Evolutionary conservation across 208 protist species (phyloP).

Genomic region (Trypanosoma cruzi): DNA sequence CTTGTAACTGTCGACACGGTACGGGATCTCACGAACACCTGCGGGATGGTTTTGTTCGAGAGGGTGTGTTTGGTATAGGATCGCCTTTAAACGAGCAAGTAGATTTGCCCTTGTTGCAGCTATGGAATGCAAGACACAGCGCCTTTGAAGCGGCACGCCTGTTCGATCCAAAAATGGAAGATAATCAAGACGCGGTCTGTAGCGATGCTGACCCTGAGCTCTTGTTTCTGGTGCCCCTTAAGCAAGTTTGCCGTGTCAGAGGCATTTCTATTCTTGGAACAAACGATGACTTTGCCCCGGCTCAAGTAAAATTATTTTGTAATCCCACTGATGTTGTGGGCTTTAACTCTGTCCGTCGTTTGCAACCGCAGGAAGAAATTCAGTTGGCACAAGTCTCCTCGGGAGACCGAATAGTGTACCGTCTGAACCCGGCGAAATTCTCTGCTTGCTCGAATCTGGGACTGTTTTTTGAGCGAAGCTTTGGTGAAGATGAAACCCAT

Average conservation of each 20-base stretch:
- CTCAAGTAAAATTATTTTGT: conserved; percentile 75
- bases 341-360: conserved; percentile 75
- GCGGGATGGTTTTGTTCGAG: conserved; percentile 57
- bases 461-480: conserved; percentile 81
- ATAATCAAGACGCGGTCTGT: conserved; percentile 67
- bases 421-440: conserved; percentile 77
- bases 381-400: conserved; percentile 51
- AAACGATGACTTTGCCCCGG: conserved; percentile 52
- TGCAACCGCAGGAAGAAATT: conserved; percentile 79
- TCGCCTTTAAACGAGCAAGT: conserved; percentile 64
- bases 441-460: conserved; percentile 44
- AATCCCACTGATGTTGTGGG: conserved; percentile 67
- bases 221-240: conserved; percentile 70
- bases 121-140: conserved; percentile 71
- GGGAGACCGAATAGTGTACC: conserved; percentile 80
- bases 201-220: conserved; percentile 86
- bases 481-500: conserved; percentile 67
- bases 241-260: conserved; percentile 58
- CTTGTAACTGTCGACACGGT: conserved; percentile 82
- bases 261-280: conserved; percentile 70
- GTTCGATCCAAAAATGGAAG: conserved; percentile 43
- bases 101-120: conserved; percentile 56
- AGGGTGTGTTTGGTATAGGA: conserved; percentile 71
- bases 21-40: conserved; percentile 81
- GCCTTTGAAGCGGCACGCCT: conserved; percentile 48